phyloP scores from a whole-genome alignment of 2,329 filamentous ascomycete genomes.

The Aspergillus sp. region DNA sequence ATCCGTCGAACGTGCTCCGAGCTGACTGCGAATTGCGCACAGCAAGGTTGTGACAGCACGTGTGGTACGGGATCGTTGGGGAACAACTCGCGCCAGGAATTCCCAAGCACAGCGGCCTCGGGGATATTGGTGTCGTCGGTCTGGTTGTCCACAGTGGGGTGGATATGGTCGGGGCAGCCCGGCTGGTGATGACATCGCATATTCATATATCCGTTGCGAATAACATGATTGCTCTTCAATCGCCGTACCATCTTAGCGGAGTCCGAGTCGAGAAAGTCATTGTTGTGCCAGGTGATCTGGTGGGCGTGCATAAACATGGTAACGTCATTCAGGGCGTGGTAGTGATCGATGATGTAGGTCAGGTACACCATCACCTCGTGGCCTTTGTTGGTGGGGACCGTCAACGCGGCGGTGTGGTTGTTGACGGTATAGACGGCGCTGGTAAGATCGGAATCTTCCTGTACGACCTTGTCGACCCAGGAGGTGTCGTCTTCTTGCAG shows the following conservation, averaged over 20 bases:
- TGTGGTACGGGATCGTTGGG: slow-evolving; percentile 23
- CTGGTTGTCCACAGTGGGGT: slow-evolving; percentile 17
- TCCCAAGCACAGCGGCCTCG: slow-evolving; percentile 28
- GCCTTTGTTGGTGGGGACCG: slow-evolving; percentile 51
- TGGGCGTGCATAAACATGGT: slow-evolving; percentile 53
- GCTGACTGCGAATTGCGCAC: slow-evolving; percentile 56
- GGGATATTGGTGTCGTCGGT: slow-evolving; percentile 21
- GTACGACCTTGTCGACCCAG: slow-evolving; percentile 4
- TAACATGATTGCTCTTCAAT: slow-evolving; percentile 44
- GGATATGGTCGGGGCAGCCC: slow-evolving; percentile 53
- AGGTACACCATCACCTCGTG: slow-evolving; percentile 56
- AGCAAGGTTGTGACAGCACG: slow-evolving; percentile 54
- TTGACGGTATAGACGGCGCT: slow-evolving; percentile 46
- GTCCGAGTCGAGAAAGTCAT: slow-evolving; percentile 45
- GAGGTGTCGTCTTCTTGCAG: slow-evolving; percentile 6
- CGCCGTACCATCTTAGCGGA: slow-evolving; percentile 42
- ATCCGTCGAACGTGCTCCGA: slow-evolving; percentile 49
- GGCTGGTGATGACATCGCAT: slow-evolving; percentile 51
- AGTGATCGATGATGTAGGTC: slow-evolving; percentile 58
- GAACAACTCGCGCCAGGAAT: slow-evolving; percentile 30
- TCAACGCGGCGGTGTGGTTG: slow-evolving; percentile 41
- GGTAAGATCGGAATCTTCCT: neutral
- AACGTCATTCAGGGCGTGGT: slow-evolving; percentile 51
- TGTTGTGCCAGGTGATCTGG: slow-evolving; percentile 52
- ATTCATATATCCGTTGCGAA: slow-evolving; percentile 49